These are phyloP conservation scores for Tremellales sp. DNA, from an alignment of 1,284 basidiomycete genomes.

Conservation along the genomic window DNA sequence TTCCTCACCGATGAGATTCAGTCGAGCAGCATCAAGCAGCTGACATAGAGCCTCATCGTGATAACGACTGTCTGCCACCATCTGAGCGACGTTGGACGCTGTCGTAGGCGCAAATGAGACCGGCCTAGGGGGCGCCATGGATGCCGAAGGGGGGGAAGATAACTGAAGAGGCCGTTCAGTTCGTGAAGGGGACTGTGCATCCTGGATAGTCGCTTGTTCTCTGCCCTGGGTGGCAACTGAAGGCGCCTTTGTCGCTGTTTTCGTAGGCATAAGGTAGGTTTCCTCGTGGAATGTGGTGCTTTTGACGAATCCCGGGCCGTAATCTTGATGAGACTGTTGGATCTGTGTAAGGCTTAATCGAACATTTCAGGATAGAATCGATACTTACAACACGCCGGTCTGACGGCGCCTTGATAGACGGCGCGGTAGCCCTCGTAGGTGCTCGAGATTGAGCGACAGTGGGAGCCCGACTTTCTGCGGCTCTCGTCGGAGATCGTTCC, in stretches of 20 bases:
- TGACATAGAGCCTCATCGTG: conserved; percentile 49
- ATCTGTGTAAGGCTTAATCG: too few species aligned
- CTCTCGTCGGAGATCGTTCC: too few species aligned
- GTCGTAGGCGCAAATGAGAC: conserved; percentile 32
- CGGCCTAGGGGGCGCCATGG: background rate
- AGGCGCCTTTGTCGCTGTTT: background rate
- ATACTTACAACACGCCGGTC: too few species aligned
- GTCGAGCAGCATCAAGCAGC: conserved; percentile 40
- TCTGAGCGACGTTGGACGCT: conserved; percentile 32
- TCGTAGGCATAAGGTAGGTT: too few species aligned
- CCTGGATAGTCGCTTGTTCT: background rate
- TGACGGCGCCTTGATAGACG: too few species aligned
- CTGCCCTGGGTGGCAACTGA: background rate
- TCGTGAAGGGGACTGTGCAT: background rate
- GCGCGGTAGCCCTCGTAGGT: too few species aligned
- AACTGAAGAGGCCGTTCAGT: background rate
- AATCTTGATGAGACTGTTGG: too few species aligned
- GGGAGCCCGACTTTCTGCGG: too few species aligned
- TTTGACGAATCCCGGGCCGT: too few species aligned
- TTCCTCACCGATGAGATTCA: conserved; percentile 42
- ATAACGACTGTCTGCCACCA: conserved; percentile 38
- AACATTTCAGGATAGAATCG: too few species aligned
- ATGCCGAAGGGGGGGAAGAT: background rate
- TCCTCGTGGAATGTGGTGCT: too few species aligned
- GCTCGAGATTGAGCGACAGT: too few species aligned